Evolutionary conservation across 805 yeast genomes (phyloP).

Genomic region (Ogataea methanolica): DNA sequence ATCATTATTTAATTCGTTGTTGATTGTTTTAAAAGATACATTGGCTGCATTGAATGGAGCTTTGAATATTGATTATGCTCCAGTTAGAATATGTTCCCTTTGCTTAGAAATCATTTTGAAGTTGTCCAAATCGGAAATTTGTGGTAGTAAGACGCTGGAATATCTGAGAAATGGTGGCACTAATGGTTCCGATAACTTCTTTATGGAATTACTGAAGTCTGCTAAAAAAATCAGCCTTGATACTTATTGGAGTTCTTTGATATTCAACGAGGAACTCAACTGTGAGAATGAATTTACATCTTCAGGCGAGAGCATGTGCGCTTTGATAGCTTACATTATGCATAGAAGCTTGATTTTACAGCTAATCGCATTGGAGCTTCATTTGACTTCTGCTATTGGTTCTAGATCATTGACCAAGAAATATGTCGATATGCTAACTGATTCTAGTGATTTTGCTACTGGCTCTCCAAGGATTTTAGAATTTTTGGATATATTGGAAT

Average conservation of each 20-base stretch:
- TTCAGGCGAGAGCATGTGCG: conserved; percentile 37
- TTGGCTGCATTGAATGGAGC: conserved; percentile 36
- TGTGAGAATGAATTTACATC: conserved; percentile 32
- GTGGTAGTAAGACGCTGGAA: conserved; percentile 44
- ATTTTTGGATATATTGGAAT: conserved; percentile 67
- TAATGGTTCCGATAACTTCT: conserved; percentile 33
- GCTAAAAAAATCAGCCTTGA: conserved; percentile 51
- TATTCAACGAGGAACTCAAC: conserved; percentile 39
- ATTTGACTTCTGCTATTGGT: conserved; percentile 42
- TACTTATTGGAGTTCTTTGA: conserved; percentile 52
- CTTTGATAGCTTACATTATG: conserved; percentile 56
- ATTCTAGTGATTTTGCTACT: conserved; percentile 39
- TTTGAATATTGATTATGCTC: conserved; percentile 42
- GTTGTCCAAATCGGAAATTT: conserved; percentile 51
- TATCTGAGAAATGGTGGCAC: conserved; percentile 42
- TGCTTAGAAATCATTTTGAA: conserved; percentile 59
- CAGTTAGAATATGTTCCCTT: conserved; percentile 53
- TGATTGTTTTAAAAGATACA: conserved; percentile 45
- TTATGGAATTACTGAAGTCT: conserved; percentile 44
- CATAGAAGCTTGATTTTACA: conserved; percentile 61
- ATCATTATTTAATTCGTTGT: conserved; percentile 53
- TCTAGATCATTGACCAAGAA: conserved; percentile 47
- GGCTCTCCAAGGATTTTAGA: conserved; percentile 66
- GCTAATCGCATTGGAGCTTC: conserved; percentile 69
- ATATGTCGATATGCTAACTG: conserved; percentile 51